Evolutionary conservation across 108 stramenopile genomes (phyloP), one percentile per base, ranked within the genome.

Genomic region (Nitzschia inconspicua): DNA sequence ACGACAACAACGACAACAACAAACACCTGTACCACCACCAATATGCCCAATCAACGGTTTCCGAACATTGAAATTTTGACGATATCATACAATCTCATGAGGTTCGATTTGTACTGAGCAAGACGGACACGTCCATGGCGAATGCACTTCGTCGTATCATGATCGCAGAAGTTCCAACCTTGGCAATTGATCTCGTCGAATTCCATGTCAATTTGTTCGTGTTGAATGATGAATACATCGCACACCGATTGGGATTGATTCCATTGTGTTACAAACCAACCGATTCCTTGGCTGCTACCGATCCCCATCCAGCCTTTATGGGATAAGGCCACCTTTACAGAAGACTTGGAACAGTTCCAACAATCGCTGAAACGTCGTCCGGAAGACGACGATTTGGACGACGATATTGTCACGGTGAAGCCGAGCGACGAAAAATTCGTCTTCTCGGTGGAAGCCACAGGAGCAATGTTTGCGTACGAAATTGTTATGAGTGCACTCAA

Each of bases 131-230:
- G n/a, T 78, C 75, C 70, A 77, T 96, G 51, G 98, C 98, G 64
- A 99, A 99, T 68, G 63, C 98, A 19, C 55, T 99, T 32, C 85
- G 98, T 18, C 78, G 98, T 8, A 93, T 97, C 41, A 94, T 98
- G 91, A 97, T 97, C 55, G 93, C 87, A n/a, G 97, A 99, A 82
- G 90, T 91, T 3, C 89, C 90, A 13, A 98, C 96, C 0, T 44
- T 99, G 71, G 94, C 94, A 4, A 98, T 99, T 65, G 97, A 99
- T 60, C 76, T 97, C 28, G 98, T 99, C 16, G 88, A 89, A 44
- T 86, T 96, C 72, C 64, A 77, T 32, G 94, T 95, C 30, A 99
- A 99, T 83, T 83, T 95, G 1, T 83, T 90, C 28, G 91, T 89
- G 4, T 48, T 98, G 48, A 93, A 97, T 43, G 98, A 99, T 70